A percentile compares a stretch with the other conserved stretches of the same genome.
Evolutionary conservation across 768 basidiomycete genomes (phyloP).

Genomic region (Lyophyllum shimeji): DNA sequence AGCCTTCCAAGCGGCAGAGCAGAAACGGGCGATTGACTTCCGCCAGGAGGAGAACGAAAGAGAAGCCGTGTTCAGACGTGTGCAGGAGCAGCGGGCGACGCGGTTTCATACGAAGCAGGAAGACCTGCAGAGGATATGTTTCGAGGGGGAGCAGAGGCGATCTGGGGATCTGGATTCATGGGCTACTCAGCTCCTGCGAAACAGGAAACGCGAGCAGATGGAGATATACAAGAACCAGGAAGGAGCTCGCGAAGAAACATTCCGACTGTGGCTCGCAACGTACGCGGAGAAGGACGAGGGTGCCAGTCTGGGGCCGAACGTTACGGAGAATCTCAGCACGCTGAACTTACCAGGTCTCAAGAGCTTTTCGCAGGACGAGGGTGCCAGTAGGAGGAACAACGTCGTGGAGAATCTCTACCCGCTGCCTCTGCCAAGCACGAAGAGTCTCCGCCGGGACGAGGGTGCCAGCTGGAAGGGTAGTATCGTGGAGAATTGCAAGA

Average conservation of each 20-base stretch:
- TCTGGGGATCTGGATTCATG: background rate
- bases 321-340: no score
- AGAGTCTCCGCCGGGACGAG: no score
- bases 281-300: background rate
- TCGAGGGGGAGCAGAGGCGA: background rate
- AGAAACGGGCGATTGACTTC: background rate
- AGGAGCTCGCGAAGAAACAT: background rate
- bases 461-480: no score
- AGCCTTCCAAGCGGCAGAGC: background rate
- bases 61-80: background rate
- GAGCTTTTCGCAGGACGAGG: no score
- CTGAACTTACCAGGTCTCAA: no score
- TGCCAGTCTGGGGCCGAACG: background rate
- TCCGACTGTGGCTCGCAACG: background rate
- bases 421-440: no score
- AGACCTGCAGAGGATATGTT: background rate
- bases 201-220: background rate
- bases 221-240: background rate
- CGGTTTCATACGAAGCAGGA: constrained; percentile 1
- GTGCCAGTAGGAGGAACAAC: no score
- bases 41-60: background rate
- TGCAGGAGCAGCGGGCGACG: background rate
- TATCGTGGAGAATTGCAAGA: no score
- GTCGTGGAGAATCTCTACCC: no score
- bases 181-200: background rate